Conservation (phyloP, 2,329 filamentous ascomycete genomes). For the Blastomyces percursus region DNA sequence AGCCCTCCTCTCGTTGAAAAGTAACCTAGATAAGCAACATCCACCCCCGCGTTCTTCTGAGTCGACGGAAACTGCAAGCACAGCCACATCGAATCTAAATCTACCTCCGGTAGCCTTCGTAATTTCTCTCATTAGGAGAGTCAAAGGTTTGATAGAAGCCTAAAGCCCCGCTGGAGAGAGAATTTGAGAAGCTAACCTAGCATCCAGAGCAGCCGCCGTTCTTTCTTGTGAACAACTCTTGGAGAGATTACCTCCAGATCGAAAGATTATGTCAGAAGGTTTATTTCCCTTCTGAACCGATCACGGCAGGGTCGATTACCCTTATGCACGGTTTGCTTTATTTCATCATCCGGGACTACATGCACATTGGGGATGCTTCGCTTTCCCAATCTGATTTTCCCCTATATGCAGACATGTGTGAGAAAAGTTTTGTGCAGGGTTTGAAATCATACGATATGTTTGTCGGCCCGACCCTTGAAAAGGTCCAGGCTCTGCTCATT, state of each 20-base stretch:
- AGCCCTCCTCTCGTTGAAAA: slow-evolving; percentile 28
- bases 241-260: slow-evolving; percentile 22
- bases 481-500: slow-evolving; percentile 47
- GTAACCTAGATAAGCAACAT: slow-evolving; percentile 27
- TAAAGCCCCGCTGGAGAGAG: too few relatives aligned
- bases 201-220: slow-evolving; percentile 22
- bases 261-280: slow-evolving; percentile 30
- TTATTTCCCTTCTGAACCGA: slow-evolving; percentile 26
- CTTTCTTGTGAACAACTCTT: slow-evolving; percentile 20
- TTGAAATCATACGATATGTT: slow-evolving; percentile 43
- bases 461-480: slow-evolving; percentile 44
- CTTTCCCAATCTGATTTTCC: slow-evolving; percentile 26
- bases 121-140: slow-evolving; percentile 21
- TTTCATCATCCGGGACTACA: slow-evolving; percentile 20
- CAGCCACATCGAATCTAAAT: slow-evolving; percentile 23
- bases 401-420: slow-evolving; percentile 27
- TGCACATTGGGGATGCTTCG: slow-evolving; percentile 29
- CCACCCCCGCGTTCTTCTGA: slow-evolving; percentile 19
- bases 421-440: slow-evolving; percentile 34
- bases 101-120: slow-evolving; percentile 27
- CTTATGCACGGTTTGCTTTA: slow-evolving; percentile 19
- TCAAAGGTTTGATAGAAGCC: slow-evolving; percentile 15
- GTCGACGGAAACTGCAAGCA: slow-evolving; percentile 10
- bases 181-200: not conserved
- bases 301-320: slow-evolving; percentile 16